Base-by-base conservation (phyloP, 2,329 filamentous ascomycete genomes). In the Plenodomus tracheiphilus region DNA sequence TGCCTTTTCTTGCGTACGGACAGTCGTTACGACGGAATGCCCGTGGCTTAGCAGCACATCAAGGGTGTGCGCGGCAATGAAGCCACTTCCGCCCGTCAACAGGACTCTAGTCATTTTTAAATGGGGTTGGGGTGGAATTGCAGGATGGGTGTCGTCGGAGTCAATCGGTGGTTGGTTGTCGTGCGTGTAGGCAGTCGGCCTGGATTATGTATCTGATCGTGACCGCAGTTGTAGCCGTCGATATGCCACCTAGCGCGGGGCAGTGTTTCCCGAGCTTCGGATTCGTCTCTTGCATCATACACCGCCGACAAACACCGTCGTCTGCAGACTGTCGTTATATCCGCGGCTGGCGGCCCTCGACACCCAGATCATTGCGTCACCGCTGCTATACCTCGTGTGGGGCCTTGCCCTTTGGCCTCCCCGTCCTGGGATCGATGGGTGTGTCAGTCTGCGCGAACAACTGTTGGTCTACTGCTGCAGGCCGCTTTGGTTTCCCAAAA, bases 41-140 rank as follows among this genome's bases (percentile, higher is more conserved):
- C 77, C 80, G 54, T 74, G 76, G 48, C 82, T 71, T 37, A 86
- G 74, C 25, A 86, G 75, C 17, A 79, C 71, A 54, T 86, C 82
- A 20, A 86, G 74, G n/a, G 83, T 79, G 61, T 86, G 84, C 34
- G 83, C 83, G 51, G 84, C 84, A 56, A 86, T 86, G 70, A 86
- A 86, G 73, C 84, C 84, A 55, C 77, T 81, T 49, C 82, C 84
- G 57, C 84, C 81, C 17, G 71, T 74, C 35, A 75, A 67, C 3
- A 75, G 58, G 45, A 75, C 71, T 41, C 71, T 66, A 32, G 72
- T 73, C 71, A 74, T 73, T 25, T 28, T 63, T 16, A 18, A 25
- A 30, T 18, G 28, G 15, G 39, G 9, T 32, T 39, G 20, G n/a
- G n/a, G 4, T 18, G 6, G 19, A 19, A 2, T 16, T 39, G 32